Evolutionary conservation across 495 filamentous ascomycete species (phyloP).

Genomic region (Aspergillus indologenus): DNA sequence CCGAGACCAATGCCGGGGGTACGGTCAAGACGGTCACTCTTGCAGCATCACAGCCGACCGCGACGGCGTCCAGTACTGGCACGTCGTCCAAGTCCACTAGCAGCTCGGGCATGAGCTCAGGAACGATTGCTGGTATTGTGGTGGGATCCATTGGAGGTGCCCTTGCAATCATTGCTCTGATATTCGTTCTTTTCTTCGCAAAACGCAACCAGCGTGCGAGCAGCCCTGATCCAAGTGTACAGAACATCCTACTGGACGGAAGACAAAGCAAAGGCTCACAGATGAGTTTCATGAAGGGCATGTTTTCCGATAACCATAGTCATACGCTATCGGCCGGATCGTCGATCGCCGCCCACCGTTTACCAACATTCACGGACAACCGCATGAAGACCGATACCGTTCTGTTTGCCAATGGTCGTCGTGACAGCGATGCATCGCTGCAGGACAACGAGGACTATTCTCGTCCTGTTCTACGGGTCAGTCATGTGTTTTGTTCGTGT

Average conservation of each 20-base stretch:
- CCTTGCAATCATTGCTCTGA: conserved; percentile 33
- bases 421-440: conserved; percentile 50
- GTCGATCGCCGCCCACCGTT: conserved; percentile 24
- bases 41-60: conserved; percentile 37
- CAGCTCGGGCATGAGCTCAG: conserved; percentile 31
- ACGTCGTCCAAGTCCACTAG: conserved; percentile 13
- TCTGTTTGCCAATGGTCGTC: conserved; percentile 46
- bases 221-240: conserved; percentile 34
- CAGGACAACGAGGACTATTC: conserved; percentile 58
- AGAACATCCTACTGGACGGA: conserved; percentile 33
- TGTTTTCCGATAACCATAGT: conserved; percentile 42
- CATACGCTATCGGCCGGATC: conserved; percentile 35
- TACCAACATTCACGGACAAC: conserved; percentile 42
- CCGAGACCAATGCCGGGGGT: conserved; percentile 45
- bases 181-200: conserved; percentile 44
- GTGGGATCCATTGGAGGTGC: conserved; percentile 48
- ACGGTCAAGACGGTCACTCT: conserved; percentile 52
- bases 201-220: conserved; percentile 35
- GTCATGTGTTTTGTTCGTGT: conserved; percentile 16
- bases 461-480: conserved; percentile 53
- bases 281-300: conserved; percentile 43
- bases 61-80: conserved; percentile 15
- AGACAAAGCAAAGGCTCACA: conserved; percentile 47
- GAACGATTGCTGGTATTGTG: conserved; percentile 48
- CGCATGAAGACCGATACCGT: conserved; percentile 43